phyloP scores from a whole-genome alignment of 768 basidiomycete genomes.

The Kondoa subrosea region DNA sequence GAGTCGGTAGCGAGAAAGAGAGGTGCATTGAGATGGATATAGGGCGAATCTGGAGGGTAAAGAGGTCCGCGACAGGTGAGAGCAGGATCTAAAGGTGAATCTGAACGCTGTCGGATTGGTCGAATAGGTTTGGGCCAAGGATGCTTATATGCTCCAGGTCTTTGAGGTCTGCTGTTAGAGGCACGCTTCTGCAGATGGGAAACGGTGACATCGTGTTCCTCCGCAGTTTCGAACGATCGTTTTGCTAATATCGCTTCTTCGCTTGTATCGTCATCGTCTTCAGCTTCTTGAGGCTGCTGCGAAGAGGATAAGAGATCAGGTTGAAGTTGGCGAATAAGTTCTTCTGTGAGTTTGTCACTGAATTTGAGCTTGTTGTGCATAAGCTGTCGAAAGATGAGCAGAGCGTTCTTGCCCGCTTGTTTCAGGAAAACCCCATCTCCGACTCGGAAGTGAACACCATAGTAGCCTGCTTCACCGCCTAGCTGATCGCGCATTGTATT shows the following conservation, averaged over 20 bases:
- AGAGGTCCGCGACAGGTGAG: conserved; percentile 36
- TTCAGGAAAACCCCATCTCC: conserved; percentile 49
- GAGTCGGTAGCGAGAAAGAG: conserved; percentile 54
- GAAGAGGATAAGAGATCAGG: neutral
- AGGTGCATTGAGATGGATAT: conserved; percentile 41
- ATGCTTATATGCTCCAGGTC: conserved; percentile 16
- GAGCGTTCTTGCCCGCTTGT: conserved; percentile 36
- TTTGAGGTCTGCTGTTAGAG: neutral
- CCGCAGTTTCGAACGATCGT: neutral
- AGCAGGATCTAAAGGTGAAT: conserved; percentile 28
- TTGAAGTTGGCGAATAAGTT: neutral
- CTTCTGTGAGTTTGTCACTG: conserved; percentile 32
- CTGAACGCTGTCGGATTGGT: conserved; percentile 26
- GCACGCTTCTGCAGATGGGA: too few species aligned
- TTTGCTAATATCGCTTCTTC: neutral
- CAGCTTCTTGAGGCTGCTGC: conserved; percentile 12
- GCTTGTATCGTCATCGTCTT: conserved; percentile 21
- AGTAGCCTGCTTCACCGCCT: conserved; percentile 37
- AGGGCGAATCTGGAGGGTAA: conserved; percentile 30
- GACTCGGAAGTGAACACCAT: conserved; percentile 52
- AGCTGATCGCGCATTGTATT: conserved; percentile 37
- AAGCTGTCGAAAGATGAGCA: conserved; percentile 45
- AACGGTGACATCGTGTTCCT: neutral
- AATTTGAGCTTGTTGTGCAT: conserved; percentile 40
- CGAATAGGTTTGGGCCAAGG: conserved; percentile 23